Percentiles rank a stretch among this genome's conserved stretches.
Conservation (phyloP, 495 filamentous ascomycete species). For the Penicillium steckii region DNA sequence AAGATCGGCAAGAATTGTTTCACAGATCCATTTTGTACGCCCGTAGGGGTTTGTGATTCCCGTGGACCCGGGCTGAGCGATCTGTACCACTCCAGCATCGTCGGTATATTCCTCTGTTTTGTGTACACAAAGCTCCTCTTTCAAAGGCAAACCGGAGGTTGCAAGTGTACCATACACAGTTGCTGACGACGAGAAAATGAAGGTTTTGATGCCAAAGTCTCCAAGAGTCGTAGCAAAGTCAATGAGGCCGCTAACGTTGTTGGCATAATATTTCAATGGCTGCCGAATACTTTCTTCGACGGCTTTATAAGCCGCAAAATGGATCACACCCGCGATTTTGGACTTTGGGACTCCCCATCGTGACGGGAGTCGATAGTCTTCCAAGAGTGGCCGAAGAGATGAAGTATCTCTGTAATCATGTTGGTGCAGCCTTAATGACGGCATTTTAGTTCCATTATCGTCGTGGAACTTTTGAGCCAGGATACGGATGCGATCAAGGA, state of each 20-base stretch:
- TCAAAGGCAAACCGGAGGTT: constrained; percentile 51
- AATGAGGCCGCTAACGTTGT: constrained; percentile 65
- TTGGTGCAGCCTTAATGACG: constrained; percentile 52
- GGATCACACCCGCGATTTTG: constrained; percentile 59
- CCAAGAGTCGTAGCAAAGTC: constrained; percentile 54
- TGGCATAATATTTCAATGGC: constrained; percentile 62
- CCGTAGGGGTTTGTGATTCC: constrained; percentile 66
- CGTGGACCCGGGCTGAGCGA: constrained; percentile 41
- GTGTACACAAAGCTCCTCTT: constrained; percentile 61
- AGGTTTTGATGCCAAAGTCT: constrained; percentile 60
- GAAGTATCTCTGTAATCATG: constrained; percentile 56
- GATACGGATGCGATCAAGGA: constrained; percentile 51
- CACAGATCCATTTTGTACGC: constrained; percentile 65
- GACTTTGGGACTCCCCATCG: constrained; percentile 45
- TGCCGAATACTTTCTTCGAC: constrained; percentile 52
- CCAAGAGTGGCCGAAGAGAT: constrained; percentile 39
- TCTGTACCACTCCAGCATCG: constrained; percentile 27
- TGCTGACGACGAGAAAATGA: constrained; percentile 66
- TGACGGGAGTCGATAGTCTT: constrained; percentile 35
- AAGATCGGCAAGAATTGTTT: constrained; percentile 63
- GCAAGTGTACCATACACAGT: constrained; percentile 63
- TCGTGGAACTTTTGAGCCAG: constrained; percentile 52
- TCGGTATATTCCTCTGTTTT: constrained; percentile 39
- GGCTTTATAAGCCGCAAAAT: constrained; percentile 63
- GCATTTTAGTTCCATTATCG: constrained; percentile 42